These are phyloP conservation scores for Saturnispora quitensis DNA, from an alignment of 805 yeast species.

Conservation along the genomic window DNA sequence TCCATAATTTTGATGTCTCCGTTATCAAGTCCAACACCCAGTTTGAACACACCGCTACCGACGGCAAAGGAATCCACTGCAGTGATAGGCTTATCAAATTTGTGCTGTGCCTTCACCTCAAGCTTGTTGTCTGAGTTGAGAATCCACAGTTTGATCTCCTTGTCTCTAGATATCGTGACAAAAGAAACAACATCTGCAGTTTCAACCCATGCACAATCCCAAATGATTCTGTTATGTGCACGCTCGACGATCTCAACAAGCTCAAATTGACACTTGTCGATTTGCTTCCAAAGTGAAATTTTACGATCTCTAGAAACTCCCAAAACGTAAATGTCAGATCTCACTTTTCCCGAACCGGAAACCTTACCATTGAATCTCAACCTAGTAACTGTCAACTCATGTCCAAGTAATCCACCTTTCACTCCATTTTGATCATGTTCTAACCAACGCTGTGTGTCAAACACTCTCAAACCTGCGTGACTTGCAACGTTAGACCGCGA, in stretches of 20 bases:
- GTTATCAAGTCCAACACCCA: constrained; percentile 64
- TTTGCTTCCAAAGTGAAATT: constrained; percentile 62
- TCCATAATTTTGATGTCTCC: constrained; percentile 47
- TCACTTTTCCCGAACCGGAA: constrained; percentile 43
- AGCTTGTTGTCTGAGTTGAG: constrained; percentile 18
- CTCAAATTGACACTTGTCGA: constrained; percentile 18
- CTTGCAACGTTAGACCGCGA: constrained; percentile 76
- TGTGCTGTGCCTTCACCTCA: constrained; percentile 31
- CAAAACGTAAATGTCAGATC: constrained; percentile 42
- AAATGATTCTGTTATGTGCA: constrained; percentile 85
- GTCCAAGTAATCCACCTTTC: constrained; percentile 47
- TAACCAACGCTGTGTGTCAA: constrained; percentile 49
- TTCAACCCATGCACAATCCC: constrained; percentile 92
- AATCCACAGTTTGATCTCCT: constrained; percentile 62
- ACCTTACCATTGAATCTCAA: constrained; percentile 43
- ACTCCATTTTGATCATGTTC: constrained; percentile 40
- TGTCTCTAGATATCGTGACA: constrained; percentile 84
- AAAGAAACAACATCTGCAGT: constrained; percentile 37
- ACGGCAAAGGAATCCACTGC: constrained; percentile 45
- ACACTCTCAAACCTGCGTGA: constrained; percentile 81
- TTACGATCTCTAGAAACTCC: constrained; percentile 76
- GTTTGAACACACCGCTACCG: constrained; percentile 25
- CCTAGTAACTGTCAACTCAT: constrained; percentile 78
- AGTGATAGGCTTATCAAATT: constrained; percentile 52
- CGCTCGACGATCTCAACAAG: constrained; percentile 36